Base-by-base conservation (phyloP, 805 yeast species). In the Ogataea populi-albae region DNA sequence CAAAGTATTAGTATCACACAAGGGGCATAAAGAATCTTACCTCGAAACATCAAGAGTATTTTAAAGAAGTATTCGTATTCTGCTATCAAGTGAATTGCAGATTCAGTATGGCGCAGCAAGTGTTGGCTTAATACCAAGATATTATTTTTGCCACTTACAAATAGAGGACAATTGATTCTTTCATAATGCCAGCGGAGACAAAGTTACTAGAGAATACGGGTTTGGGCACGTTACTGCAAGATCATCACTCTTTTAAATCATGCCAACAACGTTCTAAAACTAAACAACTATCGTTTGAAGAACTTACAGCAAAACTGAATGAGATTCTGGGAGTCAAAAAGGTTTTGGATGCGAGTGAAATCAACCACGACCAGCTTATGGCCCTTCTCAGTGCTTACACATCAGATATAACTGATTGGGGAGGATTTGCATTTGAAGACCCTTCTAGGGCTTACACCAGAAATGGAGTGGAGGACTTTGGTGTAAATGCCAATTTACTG, bases 381-480 rank as follows among this genome's bases (percentile, higher is more conserved):
- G 46, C 49, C 25, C 49, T 71, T 24, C 67, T 81, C 77, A 62
- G 64, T 23, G 46, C 50, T 17, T 81, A 80, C 59, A 49, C 50
- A 15, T 67, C 79, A 4, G 46, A 64, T 36, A 72, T 68, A 37
- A 32, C 47, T 3, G 83, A 81, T 42, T 81, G 89, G 89, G 52
- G 50, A 26, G 62, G 64, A 40, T 81, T 61, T 59, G 86, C 85
- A 4, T 62, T 73, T 23, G 64, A 61, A 22, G 86, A 81, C 47
- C 47, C 64, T 7, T 51, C 69, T 21, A 54, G 74, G 40, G 65
- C 65, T 38, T 81, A 81, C 51, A 71, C 79, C 16, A 58, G 88
- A 38, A 86, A 84, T 53, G 96, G 95, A 2, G 73, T 91, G 19
- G 76, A 72, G 23, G 78, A 82, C 50, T 71, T 86, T 47, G 84